Evolutionary conservation across 176 grass and related monocot genomes (phyloP).

Genomic region (Metroxylon sagu): DNA sequence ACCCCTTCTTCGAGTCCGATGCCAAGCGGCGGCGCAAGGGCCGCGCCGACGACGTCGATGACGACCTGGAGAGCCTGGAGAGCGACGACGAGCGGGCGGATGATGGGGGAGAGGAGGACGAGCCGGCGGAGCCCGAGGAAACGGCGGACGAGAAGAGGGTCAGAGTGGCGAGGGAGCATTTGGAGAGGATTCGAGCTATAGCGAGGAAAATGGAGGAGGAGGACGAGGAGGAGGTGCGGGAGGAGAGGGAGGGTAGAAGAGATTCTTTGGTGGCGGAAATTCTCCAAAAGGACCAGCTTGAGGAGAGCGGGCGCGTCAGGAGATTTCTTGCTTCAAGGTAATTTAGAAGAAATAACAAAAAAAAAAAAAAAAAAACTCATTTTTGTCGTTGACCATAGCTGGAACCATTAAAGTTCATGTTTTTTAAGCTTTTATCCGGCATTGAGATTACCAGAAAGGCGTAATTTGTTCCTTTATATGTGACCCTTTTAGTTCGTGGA

Average conservation of each 20-base stretch:
- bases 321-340: slow-evolving; percentile 55
- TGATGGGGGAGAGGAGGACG: slow-evolving; percentile 12
- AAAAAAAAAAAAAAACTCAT: too few relatives aligned
- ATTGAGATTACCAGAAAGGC: too few relatives aligned
- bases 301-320: slow-evolving; percentile 58
- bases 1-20: slow-evolving; percentile 67
- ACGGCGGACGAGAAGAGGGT: slow-evolving; percentile 72
- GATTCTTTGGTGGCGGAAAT: slow-evolving; percentile 55
- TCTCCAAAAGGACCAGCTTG: slow-evolving; percentile 58
- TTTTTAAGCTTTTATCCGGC: too few relatives aligned
- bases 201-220: slow-evolving; percentile 43
- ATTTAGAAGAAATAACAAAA: neutral
- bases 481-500: too few relatives aligned
- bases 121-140: slow-evolving; percentile 27
- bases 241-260: slow-evolving; percentile 24
- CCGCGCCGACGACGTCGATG: slow-evolving; percentile 16
- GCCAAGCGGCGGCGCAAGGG: slow-evolving; percentile 30
- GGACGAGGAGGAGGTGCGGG: slow-evolving; percentile 18
- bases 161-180: slow-evolving; percentile 55
- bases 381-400: too few relatives aligned
- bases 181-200: slow-evolving; percentile 35
- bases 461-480: too few relatives aligned
- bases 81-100: slow-evolving; percentile 50
- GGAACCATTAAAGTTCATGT: too few relatives aligned
- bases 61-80: slow-evolving; percentile 52